Base-by-base conservation (phyloP, 495 filamentous ascomycete genomes). In the Penicillium desertorum region DNA sequence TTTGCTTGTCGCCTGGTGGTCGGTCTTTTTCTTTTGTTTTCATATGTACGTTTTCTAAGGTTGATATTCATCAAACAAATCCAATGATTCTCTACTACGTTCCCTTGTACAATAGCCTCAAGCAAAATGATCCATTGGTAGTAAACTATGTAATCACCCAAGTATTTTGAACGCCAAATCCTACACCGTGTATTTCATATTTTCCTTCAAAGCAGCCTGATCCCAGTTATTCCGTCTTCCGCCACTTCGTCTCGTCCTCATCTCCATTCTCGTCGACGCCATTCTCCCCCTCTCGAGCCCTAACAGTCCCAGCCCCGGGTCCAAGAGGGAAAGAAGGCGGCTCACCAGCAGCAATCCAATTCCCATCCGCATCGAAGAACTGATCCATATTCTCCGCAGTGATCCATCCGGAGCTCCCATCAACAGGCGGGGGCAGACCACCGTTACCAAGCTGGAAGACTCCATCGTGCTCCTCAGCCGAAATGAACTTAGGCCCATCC, bases 321-420 rank as follows among this genome's bases (percentile, higher is more conserved):
- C 84, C 84, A 43, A 86, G 58, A 19, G 65, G 62, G 56, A 71
- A 70, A 37, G 59, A 63, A 61, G 69, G 70, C 34, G 68, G 65
- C 53, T 73, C 77, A 10, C 74, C 72, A 17, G 66, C 69, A 4
- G 69, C 79, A 66, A 78, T 79, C 71, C 80, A 86, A 60, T 86
- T 83, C 42, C 84, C 87, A 49, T 84, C 76, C 67, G 82, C 85
- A 62, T 87, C 85, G 66, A 86, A 80, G 61, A 79, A 96, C 64
- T 96, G 84, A 49, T 87, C 80, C 68, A 96, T 89, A 71, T 98
- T 98, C 52, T 97, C 94, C 14, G 91, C 88, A 17, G 94, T 98
- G 60, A 98, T 97, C 94, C 94, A 98, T 3, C 92, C 92, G 0
- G 84, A 85, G 65, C 91, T 93, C 11, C 93, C 91, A 1, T 89